A percentile compares a stretch with the other conserved stretches of the same genome.
Evolutionary conservation across 768 basidiomycete genomes (phyloP).

Genomic region (Tulasnella sp.): DNA sequence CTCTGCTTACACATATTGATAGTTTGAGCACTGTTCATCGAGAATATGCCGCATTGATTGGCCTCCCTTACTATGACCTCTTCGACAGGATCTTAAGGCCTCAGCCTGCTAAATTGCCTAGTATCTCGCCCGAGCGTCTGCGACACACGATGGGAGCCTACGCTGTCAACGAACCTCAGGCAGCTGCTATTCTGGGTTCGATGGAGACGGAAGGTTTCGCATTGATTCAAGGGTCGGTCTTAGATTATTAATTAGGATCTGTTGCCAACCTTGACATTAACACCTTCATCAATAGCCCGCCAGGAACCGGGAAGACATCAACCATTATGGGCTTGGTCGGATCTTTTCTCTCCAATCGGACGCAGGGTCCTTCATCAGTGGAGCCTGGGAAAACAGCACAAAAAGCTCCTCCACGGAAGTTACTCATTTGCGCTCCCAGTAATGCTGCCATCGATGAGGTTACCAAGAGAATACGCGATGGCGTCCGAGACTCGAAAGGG

Average conservation of each 20-base stretch:
- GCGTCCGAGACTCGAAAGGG: slow-evolving; percentile 47
- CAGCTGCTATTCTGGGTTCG: slow-evolving; percentile 69
- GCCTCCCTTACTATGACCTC: slow-evolving; percentile 71
- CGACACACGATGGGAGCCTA: slow-evolving; percentile 53
- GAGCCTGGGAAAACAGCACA: slow-evolving; percentile 36
- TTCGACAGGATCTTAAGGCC: slow-evolving; percentile 58
- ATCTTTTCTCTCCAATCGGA: slow-evolving; percentile 55
- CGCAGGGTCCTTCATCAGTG: slow-evolving; percentile 36
- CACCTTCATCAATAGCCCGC: slow-evolving; percentile 47
- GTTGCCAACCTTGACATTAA: not conserved
- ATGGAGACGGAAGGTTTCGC: slow-evolving; percentile 64
- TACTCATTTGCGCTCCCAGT: slow-evolving; percentile 91
- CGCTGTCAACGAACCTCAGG: slow-evolving; percentile 87
- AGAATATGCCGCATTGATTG: slow-evolving; percentile 79
- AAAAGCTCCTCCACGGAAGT: slow-evolving; percentile 44
- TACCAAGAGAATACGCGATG: slow-evolving; percentile 70
- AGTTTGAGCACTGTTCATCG: slow-evolving; percentile 86
- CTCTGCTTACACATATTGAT: slow-evolving; percentile 8
- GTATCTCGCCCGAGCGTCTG: slow-evolving; percentile 24
- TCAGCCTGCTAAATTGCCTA: slow-evolving; percentile 33
- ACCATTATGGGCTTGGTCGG: slow-evolving; percentile 94
- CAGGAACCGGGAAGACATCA: slow-evolving; percentile 96
- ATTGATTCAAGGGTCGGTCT: slow-evolving; percentile 80
- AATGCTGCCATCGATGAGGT: slow-evolving; percentile 99
- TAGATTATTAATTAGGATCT: not conserved